These are phyloP conservation scores for Wickerhamomyces sp. DNA, from an alignment of 1,139 yeast genomes.

Conservation along the genomic window DNA sequence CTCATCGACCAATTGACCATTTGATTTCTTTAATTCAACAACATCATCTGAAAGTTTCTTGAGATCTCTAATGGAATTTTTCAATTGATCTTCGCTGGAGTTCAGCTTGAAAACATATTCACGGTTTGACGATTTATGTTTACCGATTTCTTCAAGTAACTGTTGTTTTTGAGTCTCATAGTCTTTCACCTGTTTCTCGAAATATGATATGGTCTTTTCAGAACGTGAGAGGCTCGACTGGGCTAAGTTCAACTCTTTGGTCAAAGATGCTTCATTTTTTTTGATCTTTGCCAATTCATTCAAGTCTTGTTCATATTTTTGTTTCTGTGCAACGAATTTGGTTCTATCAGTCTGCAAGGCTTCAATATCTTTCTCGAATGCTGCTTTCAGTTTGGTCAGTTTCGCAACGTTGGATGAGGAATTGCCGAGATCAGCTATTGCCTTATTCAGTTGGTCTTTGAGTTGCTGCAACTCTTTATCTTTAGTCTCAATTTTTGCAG, in stretches of 20 bases:
- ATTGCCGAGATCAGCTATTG: slow-evolving; percentile 10
- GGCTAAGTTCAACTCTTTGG: slow-evolving; percentile 18
- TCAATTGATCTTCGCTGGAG: slow-evolving; percentile 18
- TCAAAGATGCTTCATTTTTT: slow-evolving; percentile 24
- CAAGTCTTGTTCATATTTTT: slow-evolving; percentile 24
- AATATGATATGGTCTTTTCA: slow-evolving; percentile 44
- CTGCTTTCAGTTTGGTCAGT: slow-evolving; percentile 25
- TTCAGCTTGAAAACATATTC: slow-evolving; percentile 18
- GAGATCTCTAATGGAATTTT: slow-evolving; percentile 31
- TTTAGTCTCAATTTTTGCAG: slow-evolving; percentile 9
- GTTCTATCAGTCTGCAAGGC: slow-evolving; percentile 37
- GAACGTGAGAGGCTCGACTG: slow-evolving; percentile 32
- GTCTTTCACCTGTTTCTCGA: slow-evolving; percentile 37
- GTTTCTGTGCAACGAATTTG: slow-evolving; percentile 21
- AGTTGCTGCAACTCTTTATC: slow-evolving; percentile 1
- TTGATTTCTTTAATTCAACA: slow-evolving; percentile 38
- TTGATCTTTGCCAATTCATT: slow-evolving; percentile 30
- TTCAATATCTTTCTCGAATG: slow-evolving; percentile 29
- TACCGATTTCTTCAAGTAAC: slow-evolving; percentile 22
- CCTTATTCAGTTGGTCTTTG: slow-evolving; percentile 7
- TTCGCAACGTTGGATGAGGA: slow-evolving; percentile 13
- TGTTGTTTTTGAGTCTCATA: slow-evolving; percentile 26
- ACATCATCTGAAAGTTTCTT: slow-evolving; percentile 35
- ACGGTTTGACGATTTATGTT: slow-evolving; percentile 23
- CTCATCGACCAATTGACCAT: slow-evolving; percentile 43